A percentile compares a stretch with the other conserved stretches of the same genome.
Conservation (phyloP, 768 basidiomycete genomes). For the Mycena olivaceomarginata region DNA sequence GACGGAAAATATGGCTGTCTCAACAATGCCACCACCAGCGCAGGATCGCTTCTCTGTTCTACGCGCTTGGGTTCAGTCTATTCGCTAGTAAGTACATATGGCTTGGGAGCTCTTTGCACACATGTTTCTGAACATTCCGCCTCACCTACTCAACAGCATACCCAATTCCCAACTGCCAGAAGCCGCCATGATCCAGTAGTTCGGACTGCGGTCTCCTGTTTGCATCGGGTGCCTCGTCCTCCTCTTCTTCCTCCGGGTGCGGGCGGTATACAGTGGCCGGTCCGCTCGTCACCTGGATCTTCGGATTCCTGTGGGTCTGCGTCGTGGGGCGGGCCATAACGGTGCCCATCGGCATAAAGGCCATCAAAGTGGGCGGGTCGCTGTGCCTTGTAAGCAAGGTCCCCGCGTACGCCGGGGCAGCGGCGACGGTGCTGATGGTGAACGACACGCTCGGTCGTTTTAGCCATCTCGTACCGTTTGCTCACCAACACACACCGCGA, state of each 20-base stretch:
- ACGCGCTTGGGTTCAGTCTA: neutral
- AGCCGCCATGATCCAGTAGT: neutral
- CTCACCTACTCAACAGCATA: neutral
- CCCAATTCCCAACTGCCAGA: neutral
- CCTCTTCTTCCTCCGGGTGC: constrained; percentile 7
- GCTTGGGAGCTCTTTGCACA: too few species aligned
- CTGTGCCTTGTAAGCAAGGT: neutral
- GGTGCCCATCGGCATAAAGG: neutral
- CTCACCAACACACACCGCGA: neutral
- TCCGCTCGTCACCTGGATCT: neutral
- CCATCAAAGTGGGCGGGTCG: neutral
- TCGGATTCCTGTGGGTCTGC: constrained; percentile 2
- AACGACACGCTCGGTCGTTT: neutral
- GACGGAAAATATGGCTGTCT: neutral
- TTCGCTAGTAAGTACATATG: neutral
- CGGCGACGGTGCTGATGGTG: neutral
- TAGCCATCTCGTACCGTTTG: neutral
- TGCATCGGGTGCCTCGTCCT: neutral
- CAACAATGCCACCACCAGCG: neutral
- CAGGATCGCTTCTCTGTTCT: neutral
- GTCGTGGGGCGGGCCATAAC: neutral
- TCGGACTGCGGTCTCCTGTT: neutral
- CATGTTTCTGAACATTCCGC: neutral
- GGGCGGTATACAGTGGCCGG: neutral
- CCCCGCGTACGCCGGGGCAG: neutral